Conservation (phyloP, 202 grass and related monocot genomes). For the Schoenoplectus tabernaemontani region DNA sequence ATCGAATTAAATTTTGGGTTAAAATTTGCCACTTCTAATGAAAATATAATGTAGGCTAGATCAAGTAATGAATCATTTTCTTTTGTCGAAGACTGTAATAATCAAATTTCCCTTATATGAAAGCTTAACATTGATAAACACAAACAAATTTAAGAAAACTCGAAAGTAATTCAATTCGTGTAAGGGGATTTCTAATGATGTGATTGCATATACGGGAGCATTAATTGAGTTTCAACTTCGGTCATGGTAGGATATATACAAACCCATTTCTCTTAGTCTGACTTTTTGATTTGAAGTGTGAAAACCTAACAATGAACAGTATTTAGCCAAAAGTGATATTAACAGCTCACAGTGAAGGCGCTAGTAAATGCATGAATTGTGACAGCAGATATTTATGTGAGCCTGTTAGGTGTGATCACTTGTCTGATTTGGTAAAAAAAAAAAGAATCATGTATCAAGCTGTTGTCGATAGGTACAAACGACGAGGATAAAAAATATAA, state of each 20-base stretch:
- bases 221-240: neutral
- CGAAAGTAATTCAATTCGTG: neutral
- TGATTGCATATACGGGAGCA: neutral
- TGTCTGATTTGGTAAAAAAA: neutral
- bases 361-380: constrained; percentile 9
- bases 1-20: too few relatives aligned
- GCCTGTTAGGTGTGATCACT: neutral
- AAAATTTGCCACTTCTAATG: too few relatives aligned
- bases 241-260: neutral
- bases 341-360: neutral
- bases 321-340: neutral
- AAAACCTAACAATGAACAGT: neutral
- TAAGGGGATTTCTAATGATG: neutral
- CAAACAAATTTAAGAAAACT: neutral
- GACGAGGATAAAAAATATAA: neutral
- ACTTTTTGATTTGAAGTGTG: neutral
- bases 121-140: neutral
- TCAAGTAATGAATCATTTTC: neutral
- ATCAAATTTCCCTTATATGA: neutral
- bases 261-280: neutral
- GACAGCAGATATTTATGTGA: constrained; percentile 19
- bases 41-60: too few relatives aligned
- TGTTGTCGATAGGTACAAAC: neutral
- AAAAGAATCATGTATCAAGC: neutral
- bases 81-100: neutral